Percentiles rank a stretch among this genome's conserved stretches.
These are phyloP conservation scores for Phytophthora pistaciae DNA, from an alignment of 352 stramenopile genomes.

Conservation along the genomic window DNA sequence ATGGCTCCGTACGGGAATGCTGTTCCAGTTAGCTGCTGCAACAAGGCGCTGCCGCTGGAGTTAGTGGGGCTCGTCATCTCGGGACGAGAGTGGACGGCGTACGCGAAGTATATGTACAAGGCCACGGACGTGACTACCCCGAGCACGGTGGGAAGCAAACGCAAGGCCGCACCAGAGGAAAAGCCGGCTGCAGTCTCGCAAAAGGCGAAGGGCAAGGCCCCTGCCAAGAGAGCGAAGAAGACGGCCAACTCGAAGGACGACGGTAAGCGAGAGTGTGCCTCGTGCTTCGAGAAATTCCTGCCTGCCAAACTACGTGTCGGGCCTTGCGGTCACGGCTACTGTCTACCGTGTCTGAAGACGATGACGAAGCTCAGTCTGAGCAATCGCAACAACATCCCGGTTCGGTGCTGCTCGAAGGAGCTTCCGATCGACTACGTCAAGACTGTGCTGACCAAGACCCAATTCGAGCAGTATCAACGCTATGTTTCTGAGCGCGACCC, in stretches of 20 bases:
- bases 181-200: not conserved
- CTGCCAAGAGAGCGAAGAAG: constrained; percentile 7
- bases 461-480: constrained; percentile 31
- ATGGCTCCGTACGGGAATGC: constrained; percentile 25
- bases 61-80: constrained; percentile 37
- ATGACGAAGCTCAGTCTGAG: constrained; percentile 47
- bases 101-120: constrained; percentile 38
- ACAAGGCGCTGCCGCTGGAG: constrained; percentile 40
- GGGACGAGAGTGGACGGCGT: constrained; percentile 34
- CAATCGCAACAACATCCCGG: constrained; percentile 39
- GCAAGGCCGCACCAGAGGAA: constrained; percentile 16
- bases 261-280: constrained; percentile 24
- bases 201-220: constrained; percentile 22
- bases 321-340: constrained; percentile 54
- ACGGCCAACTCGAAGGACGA: constrained; percentile 6
- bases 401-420: constrained; percentile 52
- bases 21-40: constrained; percentile 51
- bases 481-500: constrained; percentile 58
- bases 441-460: constrained; percentile 16
- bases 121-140: not conserved
- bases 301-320: constrained; percentile 18
- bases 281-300: constrained; percentile 30
- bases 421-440: constrained; percentile 49
- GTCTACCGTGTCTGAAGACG: constrained; percentile 38
- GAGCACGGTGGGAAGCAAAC: constrained; percentile 21